phyloP scores from a whole-genome alignment of 139 green algal genomes.

The Coelastrella sp. region DNA sequence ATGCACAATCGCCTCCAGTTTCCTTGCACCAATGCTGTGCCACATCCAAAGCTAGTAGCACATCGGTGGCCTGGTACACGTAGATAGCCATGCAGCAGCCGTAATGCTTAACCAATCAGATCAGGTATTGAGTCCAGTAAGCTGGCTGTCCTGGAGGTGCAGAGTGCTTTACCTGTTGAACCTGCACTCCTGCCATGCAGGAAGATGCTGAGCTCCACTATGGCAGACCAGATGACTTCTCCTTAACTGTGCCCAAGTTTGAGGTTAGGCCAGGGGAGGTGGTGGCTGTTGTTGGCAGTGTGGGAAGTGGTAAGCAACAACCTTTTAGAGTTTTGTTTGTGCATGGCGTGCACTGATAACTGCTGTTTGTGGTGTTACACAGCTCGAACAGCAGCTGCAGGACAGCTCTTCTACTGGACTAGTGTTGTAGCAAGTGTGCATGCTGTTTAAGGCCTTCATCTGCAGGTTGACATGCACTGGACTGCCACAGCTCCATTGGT shows the following conservation, averaged over 20 bases:
- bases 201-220: slow-evolving; percentile 53
- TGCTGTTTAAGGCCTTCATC: background rate
- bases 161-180: background rate
- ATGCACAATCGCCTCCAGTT: background rate
- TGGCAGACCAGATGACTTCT: slow-evolving; percentile 60
- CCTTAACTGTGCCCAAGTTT: slow-evolving; percentile 58
- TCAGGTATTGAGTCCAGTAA: background rate
- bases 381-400: background rate
- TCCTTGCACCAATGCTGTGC: background rate
- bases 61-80: too few species aligned
- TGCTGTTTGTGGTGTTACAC: too few species aligned
- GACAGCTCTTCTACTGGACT: background rate
- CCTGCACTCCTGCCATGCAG: slow-evolving; percentile 20
- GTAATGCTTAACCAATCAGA: too few species aligned
- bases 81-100: too few species aligned
- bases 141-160: background rate
- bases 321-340: background rate
- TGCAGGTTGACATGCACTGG: background rate
- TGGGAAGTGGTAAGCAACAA: slow-evolving; percentile 59
- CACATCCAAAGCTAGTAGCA: background rate
- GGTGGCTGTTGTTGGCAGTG: slow-evolving; percentile 70
- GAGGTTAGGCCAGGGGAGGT: slow-evolving; percentile 68
- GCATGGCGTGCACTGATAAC: background rate
- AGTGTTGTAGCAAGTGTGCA: too few species aligned
- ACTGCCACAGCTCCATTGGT: background rate